These are phyloP conservation scores for Ophiosphaerella narmari DNA, from an alignment of 2,329 filamentous ascomycete species.

Conservation along the genomic window DNA sequence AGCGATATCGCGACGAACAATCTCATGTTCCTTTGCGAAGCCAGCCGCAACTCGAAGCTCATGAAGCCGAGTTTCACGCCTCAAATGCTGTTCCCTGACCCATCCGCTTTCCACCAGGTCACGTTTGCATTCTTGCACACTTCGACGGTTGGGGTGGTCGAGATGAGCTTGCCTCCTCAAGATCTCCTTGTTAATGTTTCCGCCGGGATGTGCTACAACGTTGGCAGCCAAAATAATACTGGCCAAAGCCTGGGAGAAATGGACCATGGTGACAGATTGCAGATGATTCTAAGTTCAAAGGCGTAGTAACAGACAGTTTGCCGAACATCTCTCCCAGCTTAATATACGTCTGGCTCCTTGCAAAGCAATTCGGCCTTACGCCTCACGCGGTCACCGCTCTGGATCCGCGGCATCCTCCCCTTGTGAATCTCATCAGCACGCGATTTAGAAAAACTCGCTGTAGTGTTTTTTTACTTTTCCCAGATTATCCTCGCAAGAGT, in stretches of 20 bases:
- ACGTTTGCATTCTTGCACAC: conserved; percentile 40
- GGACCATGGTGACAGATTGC: conserved; percentile 30
- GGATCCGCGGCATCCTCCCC: conserved; percentile 12
- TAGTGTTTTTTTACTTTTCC: conserved; percentile 15
- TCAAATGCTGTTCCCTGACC: conserved; percentile 42
- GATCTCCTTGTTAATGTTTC: conserved; percentile 42
- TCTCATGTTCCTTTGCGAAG: conserved; percentile 37
- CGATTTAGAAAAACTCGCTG: conserved; percentile 5
- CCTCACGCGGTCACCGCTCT: conserved; percentile 14
- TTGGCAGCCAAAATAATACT: conserved; percentile 31
- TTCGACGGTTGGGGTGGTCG: conserved; percentile 46
- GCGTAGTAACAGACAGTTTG: not conserved
- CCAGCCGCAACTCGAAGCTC: conserved; percentile 44
- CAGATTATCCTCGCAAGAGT: conserved; percentile 17
- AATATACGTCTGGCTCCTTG: conserved; percentile 25
- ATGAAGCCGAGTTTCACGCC: conserved; percentile 46
- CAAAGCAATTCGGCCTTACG: conserved; percentile 11
- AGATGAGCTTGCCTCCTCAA: conserved; percentile 37
- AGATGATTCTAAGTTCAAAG: not conserved
- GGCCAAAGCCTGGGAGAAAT: conserved; percentile 28
- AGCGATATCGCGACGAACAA: conserved; percentile 33
- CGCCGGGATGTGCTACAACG: conserved; percentile 47
- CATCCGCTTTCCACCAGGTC: conserved; percentile 38
- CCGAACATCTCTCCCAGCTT: conserved; percentile 5
- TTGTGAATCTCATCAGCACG: conserved; percentile 2